Evolutionary conservation across 108 stramenopile genomes (phyloP).

Genomic region (Nitzschia putrida): DNA sequence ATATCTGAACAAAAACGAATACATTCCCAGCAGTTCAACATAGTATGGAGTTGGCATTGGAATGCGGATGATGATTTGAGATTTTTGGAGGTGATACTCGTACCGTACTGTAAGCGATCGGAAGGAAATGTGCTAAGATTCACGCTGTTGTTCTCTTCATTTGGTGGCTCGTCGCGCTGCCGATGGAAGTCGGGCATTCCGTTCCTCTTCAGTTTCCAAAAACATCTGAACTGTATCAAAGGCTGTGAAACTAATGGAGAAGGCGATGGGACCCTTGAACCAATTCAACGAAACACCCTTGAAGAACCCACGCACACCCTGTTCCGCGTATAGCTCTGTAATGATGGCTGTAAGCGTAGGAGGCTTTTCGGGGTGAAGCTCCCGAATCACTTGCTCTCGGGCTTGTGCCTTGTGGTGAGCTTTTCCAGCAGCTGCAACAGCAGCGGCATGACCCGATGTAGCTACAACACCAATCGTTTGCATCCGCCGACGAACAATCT

Average conservation of each 20-base stretch:
- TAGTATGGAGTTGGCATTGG: too few relatives aligned
- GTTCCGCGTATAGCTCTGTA: slow-evolving; percentile 75
- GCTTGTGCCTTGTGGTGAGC: slow-evolving; percentile 10
- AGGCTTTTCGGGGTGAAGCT: slow-evolving; percentile 36
- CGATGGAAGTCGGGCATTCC: slow-evolving; percentile 17
- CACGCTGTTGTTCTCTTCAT: too few relatives aligned
- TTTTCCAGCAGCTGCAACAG: slow-evolving; percentile 54
- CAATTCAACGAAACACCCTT: slow-evolving; percentile 98
- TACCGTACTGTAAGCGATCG: too few relatives aligned
- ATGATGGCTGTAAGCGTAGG: slow-evolving; percentile 67
- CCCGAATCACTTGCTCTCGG: slow-evolving; percentile 26
- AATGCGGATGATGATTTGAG: too few relatives aligned
- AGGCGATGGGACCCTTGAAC: slow-evolving; percentile 96
- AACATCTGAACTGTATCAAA: slow-evolving; percentile 86
- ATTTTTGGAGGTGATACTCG: too few relatives aligned
- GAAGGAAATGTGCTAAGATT: too few relatives aligned
- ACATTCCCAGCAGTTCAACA: too few relatives aligned
- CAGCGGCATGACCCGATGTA: slow-evolving; percentile 69
- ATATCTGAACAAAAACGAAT: too few relatives aligned
- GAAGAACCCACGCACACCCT: slow-evolving; percentile 89
- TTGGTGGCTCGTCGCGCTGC: too few relatives aligned
- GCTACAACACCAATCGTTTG: slow-evolving; percentile 91
- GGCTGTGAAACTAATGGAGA: slow-evolving; percentile 92
- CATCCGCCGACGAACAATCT: slow-evolving; percentile 94
- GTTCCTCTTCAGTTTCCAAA: slow-evolving; percentile 57